phyloP scores from a whole-genome alignment of 495 filamentous ascomycete species.

The Daldinia loculata region DNA sequence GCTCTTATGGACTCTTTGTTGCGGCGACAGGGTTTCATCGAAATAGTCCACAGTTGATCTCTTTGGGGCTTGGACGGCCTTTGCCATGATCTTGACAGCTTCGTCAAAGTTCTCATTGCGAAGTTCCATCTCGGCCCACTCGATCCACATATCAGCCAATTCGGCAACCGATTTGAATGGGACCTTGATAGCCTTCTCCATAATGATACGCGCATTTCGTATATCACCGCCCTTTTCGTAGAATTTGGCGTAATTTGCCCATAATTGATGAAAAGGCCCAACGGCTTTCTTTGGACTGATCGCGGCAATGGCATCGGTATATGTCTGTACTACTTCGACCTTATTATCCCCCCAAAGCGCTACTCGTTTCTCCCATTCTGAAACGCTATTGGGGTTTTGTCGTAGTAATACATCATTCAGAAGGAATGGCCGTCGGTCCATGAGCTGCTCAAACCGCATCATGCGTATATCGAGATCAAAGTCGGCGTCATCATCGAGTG shows the following conservation, averaged over 20 bases:
- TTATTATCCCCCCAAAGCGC: constrained; percentile 96
- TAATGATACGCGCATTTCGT: constrained; percentile 84
- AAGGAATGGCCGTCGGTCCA: constrained; percentile 96
- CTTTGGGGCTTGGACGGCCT: constrained; percentile 94
- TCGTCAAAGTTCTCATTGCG: constrained; percentile 95
- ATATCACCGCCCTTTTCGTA: constrained; percentile 92
- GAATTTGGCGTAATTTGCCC: constrained; percentile 97
- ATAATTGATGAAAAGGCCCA: constrained; percentile 92
- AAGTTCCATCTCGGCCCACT: constrained; percentile 98
- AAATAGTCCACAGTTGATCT: constrained; percentile 97
- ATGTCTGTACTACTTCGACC: constrained; percentile 89
- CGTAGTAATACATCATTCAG: constrained; percentile 95
- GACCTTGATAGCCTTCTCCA: constrained; percentile 98
- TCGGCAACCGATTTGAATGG: constrained; percentile 95
- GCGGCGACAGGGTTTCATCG: constrained; percentile 91
- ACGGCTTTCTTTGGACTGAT: constrained; percentile 95
- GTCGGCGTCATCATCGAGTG: constrained; percentile 84
- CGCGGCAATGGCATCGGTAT: constrained; percentile 90
- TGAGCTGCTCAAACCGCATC: constrained; percentile 97
- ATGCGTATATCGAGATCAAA: constrained; percentile 97
- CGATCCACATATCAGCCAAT: constrained; percentile 97
- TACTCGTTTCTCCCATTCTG: constrained; percentile 97
- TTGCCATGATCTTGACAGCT: constrained; percentile 94
- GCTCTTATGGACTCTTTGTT: constrained; percentile 97
- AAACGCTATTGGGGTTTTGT: constrained; percentile 96